phyloP scores from a whole-genome alignment of 108 stramenopile species.

The Nannochloropsis gaditana region DNA sequence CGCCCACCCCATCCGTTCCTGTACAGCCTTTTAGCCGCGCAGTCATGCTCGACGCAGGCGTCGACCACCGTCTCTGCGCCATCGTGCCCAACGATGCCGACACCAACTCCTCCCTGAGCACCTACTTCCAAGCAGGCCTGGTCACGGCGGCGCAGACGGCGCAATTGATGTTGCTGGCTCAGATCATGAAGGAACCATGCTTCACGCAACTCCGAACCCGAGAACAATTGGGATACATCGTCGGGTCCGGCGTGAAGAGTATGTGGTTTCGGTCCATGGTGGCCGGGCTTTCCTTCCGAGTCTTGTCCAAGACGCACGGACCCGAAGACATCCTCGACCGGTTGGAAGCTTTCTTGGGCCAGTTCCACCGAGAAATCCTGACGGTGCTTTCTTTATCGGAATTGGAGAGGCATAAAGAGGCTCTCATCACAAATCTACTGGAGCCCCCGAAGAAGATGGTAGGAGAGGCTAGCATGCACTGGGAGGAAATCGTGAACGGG shows the following conservation, averaged over 20 bases:
- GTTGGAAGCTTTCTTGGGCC: constrained; percentile 30
- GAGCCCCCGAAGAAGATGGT: constrained; percentile 36
- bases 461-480: constrained; percentile 23
- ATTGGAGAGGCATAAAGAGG: constrained; percentile 31
- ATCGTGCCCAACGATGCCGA: constrained; percentile 31
- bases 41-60: constrained; percentile 45
- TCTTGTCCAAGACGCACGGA: constrained; percentile 30
- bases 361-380: neutral
- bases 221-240: constrained; percentile 81
- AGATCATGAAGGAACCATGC: constrained; percentile 70
- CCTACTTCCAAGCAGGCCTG: constrained; percentile 35
- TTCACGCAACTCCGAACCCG: constrained; percentile 76
- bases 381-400: neutral
- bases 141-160: constrained; percentile 30
- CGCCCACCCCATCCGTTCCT: neutral
- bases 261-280: constrained; percentile 22
- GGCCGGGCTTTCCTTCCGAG: constrained; percentile 34
- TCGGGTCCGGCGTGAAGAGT: constrained; percentile 34
- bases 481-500: constrained; percentile 21
- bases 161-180: constrained; percentile 57
- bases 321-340: constrained; percentile 34
- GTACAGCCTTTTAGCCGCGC: constrained; percentile 46
- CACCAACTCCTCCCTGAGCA: constrained; percentile 25
- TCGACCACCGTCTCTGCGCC: constrained; percentile 23
- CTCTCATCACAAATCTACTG: constrained; percentile 26